Percentiles rank a stretch among this genome's conserved stretches.
Evolutionary conservation across 768 basidiomycete species (phyloP).

Genomic region (Lenzites betulinus): DNA sequence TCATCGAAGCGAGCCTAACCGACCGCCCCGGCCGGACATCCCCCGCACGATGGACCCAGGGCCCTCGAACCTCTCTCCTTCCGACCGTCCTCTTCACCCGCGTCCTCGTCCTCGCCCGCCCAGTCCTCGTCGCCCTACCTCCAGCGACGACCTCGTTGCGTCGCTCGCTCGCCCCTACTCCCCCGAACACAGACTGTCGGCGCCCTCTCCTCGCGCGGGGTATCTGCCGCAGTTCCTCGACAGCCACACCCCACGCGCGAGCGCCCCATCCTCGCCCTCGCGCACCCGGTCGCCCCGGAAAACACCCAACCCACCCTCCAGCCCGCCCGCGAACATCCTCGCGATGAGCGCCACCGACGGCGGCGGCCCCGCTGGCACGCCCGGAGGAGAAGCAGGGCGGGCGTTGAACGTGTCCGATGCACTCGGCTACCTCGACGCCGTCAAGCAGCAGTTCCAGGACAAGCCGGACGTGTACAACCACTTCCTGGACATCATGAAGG

Average conservation of each 20-base stretch:
- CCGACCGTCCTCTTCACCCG: neutral
- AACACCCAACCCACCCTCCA: slow-evolving; percentile 18
- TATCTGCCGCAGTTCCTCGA: slow-evolving; percentile 20
- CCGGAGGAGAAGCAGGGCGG: slow-evolving; percentile 32
- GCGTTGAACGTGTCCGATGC: slow-evolving; percentile 93
- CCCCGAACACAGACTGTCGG: slow-evolving; percentile 13
- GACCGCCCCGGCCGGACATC: slow-evolving; percentile 19
- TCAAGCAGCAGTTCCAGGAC: slow-evolving; percentile 88
- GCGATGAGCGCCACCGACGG: slow-evolving; percentile 16
- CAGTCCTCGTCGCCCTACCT: slow-evolving; percentile 6
- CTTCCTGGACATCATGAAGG: slow-evolving; percentile 98
- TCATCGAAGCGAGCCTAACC: slow-evolving; percentile 21
- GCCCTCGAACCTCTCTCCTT: slow-evolving; percentile 10
- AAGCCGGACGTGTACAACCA: slow-evolving; percentile 94
- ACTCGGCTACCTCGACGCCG: slow-evolving; percentile 90
- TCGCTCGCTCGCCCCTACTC: slow-evolving; percentile 5
- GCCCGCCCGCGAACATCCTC: slow-evolving; percentile 17
- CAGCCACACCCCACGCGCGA: slow-evolving; percentile 9
- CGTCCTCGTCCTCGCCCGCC: slow-evolving; percentile 3
- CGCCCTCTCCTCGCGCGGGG: slow-evolving; percentile 18
- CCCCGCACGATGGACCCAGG: slow-evolving; percentile 19
- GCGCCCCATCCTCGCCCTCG: slow-evolving; percentile 18
- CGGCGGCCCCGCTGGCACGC: slow-evolving; percentile 12
- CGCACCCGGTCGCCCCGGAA: slow-evolving; percentile 11
- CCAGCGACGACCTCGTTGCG: slow-evolving; percentile 6